Conservation (phyloP, 2,329 filamentous ascomycete genomes). For the Pseudodiploospora longispora region DNA sequence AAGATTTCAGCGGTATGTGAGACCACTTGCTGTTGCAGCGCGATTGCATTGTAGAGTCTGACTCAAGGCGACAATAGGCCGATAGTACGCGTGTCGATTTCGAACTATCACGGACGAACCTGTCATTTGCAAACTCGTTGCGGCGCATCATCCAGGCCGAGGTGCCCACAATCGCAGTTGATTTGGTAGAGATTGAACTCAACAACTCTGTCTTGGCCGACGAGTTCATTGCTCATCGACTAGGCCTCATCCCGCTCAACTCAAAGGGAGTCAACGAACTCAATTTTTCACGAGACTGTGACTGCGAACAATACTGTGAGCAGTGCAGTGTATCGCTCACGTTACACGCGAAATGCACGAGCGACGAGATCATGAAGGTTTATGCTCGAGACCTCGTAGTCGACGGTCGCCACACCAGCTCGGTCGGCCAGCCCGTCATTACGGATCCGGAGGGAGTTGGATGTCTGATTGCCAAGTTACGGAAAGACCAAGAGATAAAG, state of each 20-base stretch:
- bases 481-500: constrained; percentile 81
- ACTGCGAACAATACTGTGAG: constrained; percentile 92
- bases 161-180: constrained; percentile 89
- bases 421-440: constrained; percentile 75
- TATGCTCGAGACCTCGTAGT: constrained; percentile 85
- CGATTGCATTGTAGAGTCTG: not conserved
- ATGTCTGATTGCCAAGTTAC: constrained; percentile 80
- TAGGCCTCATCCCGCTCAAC: constrained; percentile 82
- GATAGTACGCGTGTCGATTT: constrained; percentile 80
- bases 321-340: constrained; percentile 80
- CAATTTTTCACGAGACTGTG: constrained; percentile 86
- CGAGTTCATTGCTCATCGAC: constrained; percentile 88
- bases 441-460: constrained; percentile 75
- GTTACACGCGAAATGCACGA: constrained; percentile 77
- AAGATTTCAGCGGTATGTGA: constrained; percentile 51
- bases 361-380: constrained; percentile 85
- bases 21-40: not conserved
- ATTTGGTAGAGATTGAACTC: constrained; percentile 83
- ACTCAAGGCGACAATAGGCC: constrained; percentile 44
- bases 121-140: constrained; percentile 86
- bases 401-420: constrained; percentile 60
- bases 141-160: constrained; percentile 88
- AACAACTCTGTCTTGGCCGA: constrained; percentile 96
- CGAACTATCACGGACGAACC: constrained; percentile 79
- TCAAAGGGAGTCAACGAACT: constrained; percentile 77